These are phyloP conservation scores for Macrolepiota dolichaula DNA, from an alignment of 768 basidiomycete species.

Conservation along the genomic window DNA sequence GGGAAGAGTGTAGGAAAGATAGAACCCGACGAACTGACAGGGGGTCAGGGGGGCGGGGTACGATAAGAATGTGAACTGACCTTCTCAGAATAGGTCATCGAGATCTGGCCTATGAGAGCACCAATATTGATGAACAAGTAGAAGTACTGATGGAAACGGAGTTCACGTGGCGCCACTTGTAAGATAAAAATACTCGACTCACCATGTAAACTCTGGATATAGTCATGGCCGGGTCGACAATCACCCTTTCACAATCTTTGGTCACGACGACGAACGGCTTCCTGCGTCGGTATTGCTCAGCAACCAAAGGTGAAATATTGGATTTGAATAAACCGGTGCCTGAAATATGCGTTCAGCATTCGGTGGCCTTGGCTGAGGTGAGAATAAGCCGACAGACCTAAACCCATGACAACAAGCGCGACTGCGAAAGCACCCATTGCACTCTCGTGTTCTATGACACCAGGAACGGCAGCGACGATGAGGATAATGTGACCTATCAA, in stretches of 20 bases:
- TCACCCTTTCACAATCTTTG: constrained; percentile 61
- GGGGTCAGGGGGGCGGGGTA: background rate
- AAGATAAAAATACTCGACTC: constrained; percentile 19
- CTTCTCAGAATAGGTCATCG: constrained; percentile 68
- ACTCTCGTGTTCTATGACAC: constrained; percentile 53
- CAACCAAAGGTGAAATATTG: constrained; percentile 75
- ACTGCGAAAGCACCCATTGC: constrained; percentile 51
- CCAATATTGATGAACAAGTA: constrained; percentile 78
- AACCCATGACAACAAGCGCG: constrained; percentile 60
- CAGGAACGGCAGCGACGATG: constrained; percentile 62
- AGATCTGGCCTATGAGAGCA: constrained; percentile 63
- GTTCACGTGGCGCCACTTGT: background rate
- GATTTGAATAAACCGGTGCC: constrained; percentile 75
- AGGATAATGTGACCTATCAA: constrained; percentile 65
- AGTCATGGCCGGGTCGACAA: constrained; percentile 71
- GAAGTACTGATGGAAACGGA: constrained; percentile 41
- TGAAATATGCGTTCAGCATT: constrained; percentile 16
- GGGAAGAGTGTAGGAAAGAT: constrained; percentile 64
- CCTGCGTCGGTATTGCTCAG: constrained; percentile 67
- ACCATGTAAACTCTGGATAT: constrained; percentile 74
- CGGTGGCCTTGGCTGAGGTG: background rate
- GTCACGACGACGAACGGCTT: constrained; percentile 49
- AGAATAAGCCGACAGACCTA: constrained; percentile 23
- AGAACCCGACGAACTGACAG: constrained; percentile 60
- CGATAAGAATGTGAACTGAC: constrained; percentile 21